Percentiles rank a stretch among this genome's conserved stretches.
phyloP scores from a whole-genome alignment of 495 filamentous ascomycete genomes.

The Aspergillus egyptiacus region DNA sequence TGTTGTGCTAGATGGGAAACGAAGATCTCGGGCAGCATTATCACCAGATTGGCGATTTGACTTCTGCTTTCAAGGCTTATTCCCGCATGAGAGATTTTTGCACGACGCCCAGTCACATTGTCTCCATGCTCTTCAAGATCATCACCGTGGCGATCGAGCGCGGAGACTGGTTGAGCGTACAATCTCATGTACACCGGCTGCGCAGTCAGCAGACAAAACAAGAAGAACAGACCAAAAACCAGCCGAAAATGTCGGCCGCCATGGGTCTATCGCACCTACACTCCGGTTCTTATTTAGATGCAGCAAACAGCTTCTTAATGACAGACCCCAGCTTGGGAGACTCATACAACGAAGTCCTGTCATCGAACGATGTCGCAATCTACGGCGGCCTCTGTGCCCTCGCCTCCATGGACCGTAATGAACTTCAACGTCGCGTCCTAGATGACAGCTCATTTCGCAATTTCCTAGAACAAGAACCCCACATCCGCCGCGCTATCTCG shows the following conservation, averaged over 20 bases:
- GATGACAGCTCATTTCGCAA: slow-evolving; percentile 74
- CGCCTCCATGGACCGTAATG: slow-evolving; percentile 75
- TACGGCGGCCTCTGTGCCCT: slow-evolving; percentile 90
- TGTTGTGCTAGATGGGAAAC: slow-evolving; percentile 58
- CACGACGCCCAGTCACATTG: slow-evolving; percentile 62
- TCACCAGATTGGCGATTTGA: slow-evolving; percentile 57
- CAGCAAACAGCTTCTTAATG: slow-evolving; percentile 65
- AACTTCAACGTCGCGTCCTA: slow-evolving; percentile 69
- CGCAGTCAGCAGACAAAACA: slow-evolving; percentile 50
- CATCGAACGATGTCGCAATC: slow-evolving; percentile 81
- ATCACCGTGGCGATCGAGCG: slow-evolving; percentile 64
- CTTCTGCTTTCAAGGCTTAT: slow-evolving; percentile 60
- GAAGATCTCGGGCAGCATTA: slow-evolving; percentile 68
- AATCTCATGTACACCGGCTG: slow-evolving; percentile 64
- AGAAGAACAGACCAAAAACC: slow-evolving; percentile 52
- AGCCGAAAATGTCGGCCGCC: slow-evolving; percentile 61
- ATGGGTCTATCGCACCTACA: slow-evolving; percentile 68
- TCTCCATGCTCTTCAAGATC: slow-evolving; percentile 63
- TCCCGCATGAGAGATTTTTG: slow-evolving; percentile 70
- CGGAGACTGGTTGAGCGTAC: slow-evolving; percentile 58
- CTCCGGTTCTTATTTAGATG: slow-evolving; percentile 58
- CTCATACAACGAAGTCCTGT: slow-evolving; percentile 65
- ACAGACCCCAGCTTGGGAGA: slow-evolving; percentile 48
- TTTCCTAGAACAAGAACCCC: slow-evolving; percentile 89
- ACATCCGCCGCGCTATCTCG: slow-evolving; percentile 82